Evolutionary conservation across 768 basidiomycete species (phyloP).

Genomic region (Xerocomellus chrysenteron): DNA sequence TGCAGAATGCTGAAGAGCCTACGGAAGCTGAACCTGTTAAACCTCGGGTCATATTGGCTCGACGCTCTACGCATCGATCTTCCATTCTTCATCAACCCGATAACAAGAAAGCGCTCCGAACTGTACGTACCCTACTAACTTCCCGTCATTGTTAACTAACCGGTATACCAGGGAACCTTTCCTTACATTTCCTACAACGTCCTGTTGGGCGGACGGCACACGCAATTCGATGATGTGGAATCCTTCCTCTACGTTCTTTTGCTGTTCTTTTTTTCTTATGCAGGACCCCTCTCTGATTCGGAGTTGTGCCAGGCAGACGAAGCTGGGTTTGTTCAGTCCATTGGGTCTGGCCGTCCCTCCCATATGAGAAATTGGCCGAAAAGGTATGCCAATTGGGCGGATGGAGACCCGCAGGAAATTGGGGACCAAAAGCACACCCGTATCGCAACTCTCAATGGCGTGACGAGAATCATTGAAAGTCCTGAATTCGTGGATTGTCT

Average conservation of each 20-base stretch:
- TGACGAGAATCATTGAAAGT: neutral
- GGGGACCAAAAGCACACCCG: neutral
- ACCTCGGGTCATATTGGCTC: no score
- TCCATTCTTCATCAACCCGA: no score
- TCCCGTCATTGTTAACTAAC: no score
- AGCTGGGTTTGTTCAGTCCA: neutral
- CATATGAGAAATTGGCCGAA: neutral
- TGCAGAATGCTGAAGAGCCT: no score
- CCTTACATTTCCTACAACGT: neutral
- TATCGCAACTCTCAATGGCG: neutral
- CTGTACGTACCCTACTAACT: no score
- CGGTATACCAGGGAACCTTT: neutral
- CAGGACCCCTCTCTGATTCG: neutral
- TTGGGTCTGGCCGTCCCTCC: neutral
- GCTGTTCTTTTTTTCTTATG: neutral
- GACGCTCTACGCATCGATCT: no score
- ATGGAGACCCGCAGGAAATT: neutral
- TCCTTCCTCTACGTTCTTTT: constrained; percentile 4
- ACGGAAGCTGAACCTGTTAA: no score
- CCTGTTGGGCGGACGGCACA: neutral
- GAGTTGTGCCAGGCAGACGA: neutral
- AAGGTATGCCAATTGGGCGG: neutral
- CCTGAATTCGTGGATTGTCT: neutral
- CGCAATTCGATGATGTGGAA: neutral
- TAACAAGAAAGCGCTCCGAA: no score